Base-by-base conservation (phyloP, 352 stramenopile genomes). In the Thalassiosira pacifica region DNA sequence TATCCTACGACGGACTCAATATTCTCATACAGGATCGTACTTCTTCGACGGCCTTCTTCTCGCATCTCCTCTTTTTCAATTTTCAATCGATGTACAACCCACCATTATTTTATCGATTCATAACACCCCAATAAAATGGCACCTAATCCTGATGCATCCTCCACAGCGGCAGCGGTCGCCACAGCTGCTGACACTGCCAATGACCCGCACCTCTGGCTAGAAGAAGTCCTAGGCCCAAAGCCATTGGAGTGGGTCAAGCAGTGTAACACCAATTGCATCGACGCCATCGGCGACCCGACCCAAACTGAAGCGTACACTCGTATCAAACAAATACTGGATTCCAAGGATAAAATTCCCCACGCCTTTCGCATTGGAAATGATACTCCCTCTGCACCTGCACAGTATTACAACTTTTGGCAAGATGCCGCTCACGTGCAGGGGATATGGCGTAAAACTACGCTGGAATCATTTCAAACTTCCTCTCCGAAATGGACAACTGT, bases 401-500 rank as follows among this genome's bases (percentile, higher is more conserved):
- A 40, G 2, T 84, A 88, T 64, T 92, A 92, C 66, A 91, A 92
- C 70, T 92, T 91, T 55, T 92, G 87, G 87, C 74, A 92, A 37
- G 87, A 92, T 73, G 80, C 82, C 24, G 40, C 60, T 8, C 71
- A 92, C 80, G 61, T 85, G 19, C 83, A 93, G 61, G 91, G 89
- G 37, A 79, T 95, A 8, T 94, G 89, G 91, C 72, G 91, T 24
- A 91, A 93, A 76, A 92, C 82, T 16, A 93, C 86, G 2, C 48
- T 93, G 52, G 40, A 73, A 4, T 87, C 82, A 32, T 94, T 91
- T 77, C 86, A 89, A 76, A 88, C 74, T 37, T 67, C 81, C 0
- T 65, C 86, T 48, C 86, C 87, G 0, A 53, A 90, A 70, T 94
- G 91, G 91, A 80, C 73, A 18, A 91, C 81, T 13, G 86, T 95